Evolutionary conservation across 148 eudicot species (phyloP), one percentile per base, ranked within the genome.

Genomic region (Fallopia convolvulus): DNA sequence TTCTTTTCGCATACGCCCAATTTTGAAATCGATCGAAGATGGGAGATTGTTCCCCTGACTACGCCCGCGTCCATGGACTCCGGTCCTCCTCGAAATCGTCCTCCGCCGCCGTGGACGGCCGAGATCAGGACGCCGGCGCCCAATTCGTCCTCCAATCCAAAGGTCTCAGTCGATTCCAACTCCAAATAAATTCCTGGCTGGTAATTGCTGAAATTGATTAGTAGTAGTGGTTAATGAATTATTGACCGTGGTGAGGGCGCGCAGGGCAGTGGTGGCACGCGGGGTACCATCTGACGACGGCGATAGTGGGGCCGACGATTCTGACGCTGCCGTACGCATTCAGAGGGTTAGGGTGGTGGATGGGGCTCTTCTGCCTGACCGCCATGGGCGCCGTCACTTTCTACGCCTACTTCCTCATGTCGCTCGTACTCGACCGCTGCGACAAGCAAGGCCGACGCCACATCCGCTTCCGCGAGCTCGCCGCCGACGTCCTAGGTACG

Each of bases 241-340:
- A 5, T 5, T 5, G 7, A 18, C 3, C n/a, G n/a, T n/a, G 18
- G 17, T 14, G n/a, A 14, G 6, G 50, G 50, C 9, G 36, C 6
- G 76, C 49, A 92, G 99, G 99, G 74, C 71, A 95, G 47, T 95
- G 99, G 99, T 92, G 94, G 93, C 99, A 95, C 75, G 99, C 99
- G 0, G 99, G 97, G 74, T 95, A 85, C 77, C 99, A 95, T 46
- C 77, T 95, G 75, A 92, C 97, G 72, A 95, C 99, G 77, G 99
- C 99, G 40, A 91, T 95, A 73, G 99, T 95, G 77, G 96, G 97
- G 7, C 99, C 99, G 9, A 90, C 99, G 41, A 84, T 94, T 79
- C 85, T 94, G 76, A 87, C 97, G 49, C 74, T 94, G 66, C 99
- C 99, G 56, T 94, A 89, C 80, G 93, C 92, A 0, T 94, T 94